These are phyloP conservation scores for Hemileia vastatrix DNA, from an alignment of 1,284 basidiomycete genomes.

Conservation along the genomic window DNA sequence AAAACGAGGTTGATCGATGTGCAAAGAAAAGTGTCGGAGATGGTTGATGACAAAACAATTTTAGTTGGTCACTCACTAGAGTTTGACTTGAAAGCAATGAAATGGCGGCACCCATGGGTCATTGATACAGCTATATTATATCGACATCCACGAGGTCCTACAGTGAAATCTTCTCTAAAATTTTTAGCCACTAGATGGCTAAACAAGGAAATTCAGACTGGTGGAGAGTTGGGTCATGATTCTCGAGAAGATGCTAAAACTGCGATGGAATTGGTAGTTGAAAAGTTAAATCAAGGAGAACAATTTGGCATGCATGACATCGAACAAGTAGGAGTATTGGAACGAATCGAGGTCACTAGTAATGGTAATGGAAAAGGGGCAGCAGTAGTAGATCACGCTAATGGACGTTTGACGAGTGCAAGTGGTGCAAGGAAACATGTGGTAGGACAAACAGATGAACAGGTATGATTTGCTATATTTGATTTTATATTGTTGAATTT, in stretches of 20 bases:
- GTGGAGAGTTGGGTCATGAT: constrained; percentile 60
- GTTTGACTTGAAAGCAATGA: constrained; percentile 73
- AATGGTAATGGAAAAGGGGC: too few species aligned
- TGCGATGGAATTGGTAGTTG: constrained; percentile 66
- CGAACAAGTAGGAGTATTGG: too few species aligned
- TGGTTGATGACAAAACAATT: constrained; percentile 55
- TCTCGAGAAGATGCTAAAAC: constrained; percentile 82
- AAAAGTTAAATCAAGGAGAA: constrained; percentile 66
- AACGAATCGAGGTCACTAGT: too few species aligned
- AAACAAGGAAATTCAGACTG: constrained; percentile 68
- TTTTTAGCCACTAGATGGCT: constrained; percentile 89
- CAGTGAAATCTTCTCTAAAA: constrained; percentile 79
- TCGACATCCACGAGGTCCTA: constrained; percentile 77
- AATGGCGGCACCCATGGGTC: constrained; percentile 67
- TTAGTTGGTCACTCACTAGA: constrained; percentile 89
- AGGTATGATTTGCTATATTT: too few species aligned
- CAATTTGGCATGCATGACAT: too few species aligned
- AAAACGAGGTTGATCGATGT: constrained; percentile 67
- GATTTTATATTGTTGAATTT: too few species aligned
- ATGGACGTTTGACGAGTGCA: too few species aligned
- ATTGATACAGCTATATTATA: constrained; percentile 81
- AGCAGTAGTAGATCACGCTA: too few species aligned
- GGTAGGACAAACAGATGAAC: too few species aligned
- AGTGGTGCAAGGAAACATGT: too few species aligned
- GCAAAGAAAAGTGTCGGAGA: constrained; percentile 56